A percentile compares a stretch with the other conserved stretches of the same genome.
These are phyloP conservation scores for Metschnikowia lunata DNA, from an alignment of 805 yeast species.

Conservation along the genomic window DNA sequence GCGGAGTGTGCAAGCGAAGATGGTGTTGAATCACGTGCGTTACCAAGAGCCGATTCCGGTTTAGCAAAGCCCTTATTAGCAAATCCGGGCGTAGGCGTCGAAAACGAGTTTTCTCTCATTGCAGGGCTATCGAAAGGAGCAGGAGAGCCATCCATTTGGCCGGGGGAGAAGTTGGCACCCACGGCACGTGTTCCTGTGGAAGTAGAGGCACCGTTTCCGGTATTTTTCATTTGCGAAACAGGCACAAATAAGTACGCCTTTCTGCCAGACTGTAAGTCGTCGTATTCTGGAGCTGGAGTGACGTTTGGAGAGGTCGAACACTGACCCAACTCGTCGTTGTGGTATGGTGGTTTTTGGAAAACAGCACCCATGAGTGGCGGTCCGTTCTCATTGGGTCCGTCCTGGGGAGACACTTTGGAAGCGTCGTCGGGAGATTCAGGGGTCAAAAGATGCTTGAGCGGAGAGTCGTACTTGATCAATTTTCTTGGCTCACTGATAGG, in stretches of 20 bases:
- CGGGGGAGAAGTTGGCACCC: constrained; percentile 12
- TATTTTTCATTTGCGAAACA: constrained; percentile 39
- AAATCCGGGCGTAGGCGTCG: constrained; percentile 8
- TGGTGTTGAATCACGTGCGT: constrained; percentile 9
- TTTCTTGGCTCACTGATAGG: constrained; percentile 65
- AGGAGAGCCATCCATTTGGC: constrained; percentile 9
- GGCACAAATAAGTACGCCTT: constrained; percentile 43
- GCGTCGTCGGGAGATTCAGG: constrained; percentile 68
- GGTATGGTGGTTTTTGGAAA: constrained; percentile 67
- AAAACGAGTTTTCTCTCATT: constrained; percentile 1
- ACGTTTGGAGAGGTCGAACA: constrained; percentile 44
- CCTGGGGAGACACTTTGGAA: constrained; percentile 77
- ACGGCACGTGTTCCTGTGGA: constrained; percentile 16
- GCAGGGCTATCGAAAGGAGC: constrained; percentile 5
- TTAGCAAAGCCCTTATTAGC: constrained; percentile 1
- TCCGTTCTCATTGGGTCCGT: constrained; percentile 71
- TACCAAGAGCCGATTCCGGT: constrained; percentile 2
- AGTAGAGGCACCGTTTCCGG: constrained; percentile 13
- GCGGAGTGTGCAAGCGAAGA: constrained; percentile 7
- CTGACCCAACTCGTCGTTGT: constrained; percentile 81
- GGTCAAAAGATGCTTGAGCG: constrained; percentile 73
- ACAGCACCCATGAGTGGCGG: constrained; percentile 96
- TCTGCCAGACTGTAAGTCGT: constrained; percentile 32
- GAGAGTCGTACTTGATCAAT: constrained; percentile 76
- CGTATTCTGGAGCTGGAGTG: constrained; percentile 35